phyloP scores from a whole-genome alignment of 164 flowering plant genomes.

The Dillenia suffruticosa region DNA sequence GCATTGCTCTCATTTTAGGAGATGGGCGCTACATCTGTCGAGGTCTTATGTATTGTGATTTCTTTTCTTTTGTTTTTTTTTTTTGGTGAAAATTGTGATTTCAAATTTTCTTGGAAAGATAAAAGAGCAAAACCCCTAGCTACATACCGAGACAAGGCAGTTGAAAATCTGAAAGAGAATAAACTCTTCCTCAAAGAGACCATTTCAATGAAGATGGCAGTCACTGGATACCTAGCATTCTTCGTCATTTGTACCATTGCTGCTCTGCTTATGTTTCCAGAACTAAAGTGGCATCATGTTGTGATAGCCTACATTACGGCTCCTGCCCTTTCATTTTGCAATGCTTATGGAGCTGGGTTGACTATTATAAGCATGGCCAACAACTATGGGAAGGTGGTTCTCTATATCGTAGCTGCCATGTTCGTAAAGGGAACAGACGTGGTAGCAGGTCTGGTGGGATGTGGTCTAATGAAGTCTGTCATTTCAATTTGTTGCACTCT shows the following conservation, averaged over 20 bases:
- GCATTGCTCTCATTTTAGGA: conserved; percentile 56
- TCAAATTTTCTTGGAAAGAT: conserved; percentile 24
- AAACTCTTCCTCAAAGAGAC: conserved; percentile 42
- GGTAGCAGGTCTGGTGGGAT: conserved; percentile 49
- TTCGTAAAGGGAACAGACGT: conserved; percentile 43
- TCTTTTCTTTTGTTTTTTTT: too few species aligned
- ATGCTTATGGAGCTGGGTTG: conserved; percentile 65
- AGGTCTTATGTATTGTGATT: conserved; percentile 25
- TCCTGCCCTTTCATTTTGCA: conserved; percentile 64
- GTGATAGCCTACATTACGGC: conserved; percentile 45
- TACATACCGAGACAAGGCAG: neutral
- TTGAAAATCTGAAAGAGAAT: conserved; percentile 20
- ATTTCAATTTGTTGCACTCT: conserved; percentile 46
- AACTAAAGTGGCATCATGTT: conserved; percentile 59
- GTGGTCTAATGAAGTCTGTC: conserved; percentile 59
- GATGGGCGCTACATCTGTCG: conserved; percentile 64
- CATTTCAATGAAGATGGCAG: conserved; percentile 51
- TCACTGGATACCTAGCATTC: conserved; percentile 32
- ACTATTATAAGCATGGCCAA: conserved; percentile 63
- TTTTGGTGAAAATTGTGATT: too few species aligned
- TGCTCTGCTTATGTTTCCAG: conserved; percentile 52
- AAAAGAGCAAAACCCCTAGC: conserved; percentile 18
- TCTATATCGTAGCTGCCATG: conserved; percentile 46
- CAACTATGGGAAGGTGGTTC: conserved; percentile 60
- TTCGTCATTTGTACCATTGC: conserved; percentile 27